Conservation (phyloP, 805 yeast species). For the Cyberlindnera xylosilytica region DNA sequence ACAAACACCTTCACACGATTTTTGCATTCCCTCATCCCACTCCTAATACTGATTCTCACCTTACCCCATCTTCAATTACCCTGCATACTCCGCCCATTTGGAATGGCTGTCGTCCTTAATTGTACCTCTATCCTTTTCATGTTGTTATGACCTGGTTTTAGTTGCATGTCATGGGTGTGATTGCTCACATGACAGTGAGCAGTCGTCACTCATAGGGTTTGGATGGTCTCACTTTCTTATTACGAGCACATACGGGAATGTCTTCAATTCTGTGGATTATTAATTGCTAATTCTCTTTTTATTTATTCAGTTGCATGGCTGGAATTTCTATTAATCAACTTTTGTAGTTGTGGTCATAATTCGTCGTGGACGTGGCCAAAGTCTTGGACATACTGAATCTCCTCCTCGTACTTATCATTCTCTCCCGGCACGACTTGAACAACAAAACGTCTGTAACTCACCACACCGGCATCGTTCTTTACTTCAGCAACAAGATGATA, state of each 20-base stretch:
- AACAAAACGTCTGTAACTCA: neutral
- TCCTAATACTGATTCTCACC: neutral
- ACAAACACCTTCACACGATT: neutral
- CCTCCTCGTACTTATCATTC: slow-evolving; percentile 1
- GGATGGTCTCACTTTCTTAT: no score
- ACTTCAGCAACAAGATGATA: slow-evolving; percentile 3
- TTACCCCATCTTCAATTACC: no score
- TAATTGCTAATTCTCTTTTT: neutral
- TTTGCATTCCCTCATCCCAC: neutral
- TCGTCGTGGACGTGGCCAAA: slow-evolving; percentile 1
- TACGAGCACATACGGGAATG: no score
- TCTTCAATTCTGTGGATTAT: neutral
- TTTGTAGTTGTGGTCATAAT: neutral
- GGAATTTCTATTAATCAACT: no score
- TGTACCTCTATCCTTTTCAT: no score
- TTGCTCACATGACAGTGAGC: no score
- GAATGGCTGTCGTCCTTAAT: no score
- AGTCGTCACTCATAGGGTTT: no score
- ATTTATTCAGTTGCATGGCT: neutral
- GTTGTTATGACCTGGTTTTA: no score
- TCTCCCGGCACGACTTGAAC: slow-evolving; percentile 3
- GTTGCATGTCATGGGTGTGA: no score
- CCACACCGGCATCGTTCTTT: slow-evolving; percentile 1
- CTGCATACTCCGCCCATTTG: no score
- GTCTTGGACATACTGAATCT: neutral